These are phyloP conservation scores for Polyporus tsugae DNA, from an alignment of 1,284 basidiomycete species.

Conservation along the genomic window DNA sequence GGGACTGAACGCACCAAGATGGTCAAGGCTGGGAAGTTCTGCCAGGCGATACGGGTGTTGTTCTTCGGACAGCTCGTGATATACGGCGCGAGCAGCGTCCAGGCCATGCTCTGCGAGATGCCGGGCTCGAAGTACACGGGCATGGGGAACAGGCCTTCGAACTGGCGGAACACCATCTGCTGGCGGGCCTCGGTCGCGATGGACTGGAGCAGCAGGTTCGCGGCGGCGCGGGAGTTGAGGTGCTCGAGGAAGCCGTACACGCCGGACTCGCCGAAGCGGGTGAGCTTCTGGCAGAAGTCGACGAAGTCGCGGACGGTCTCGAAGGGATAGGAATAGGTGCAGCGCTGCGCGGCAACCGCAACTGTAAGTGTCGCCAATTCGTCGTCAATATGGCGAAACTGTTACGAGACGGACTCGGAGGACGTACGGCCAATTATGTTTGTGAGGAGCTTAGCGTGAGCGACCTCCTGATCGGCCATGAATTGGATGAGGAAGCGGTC, in stretches of 20 bases:
- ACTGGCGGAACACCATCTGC: conserved; percentile 74
- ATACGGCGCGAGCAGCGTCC: conserved; percentile 69
- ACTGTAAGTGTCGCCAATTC: conserved; percentile 19
- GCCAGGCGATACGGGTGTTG: conserved; percentile 65
- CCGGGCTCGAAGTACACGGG: conserved; percentile 60
- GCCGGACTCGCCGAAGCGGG: conserved; percentile 68
- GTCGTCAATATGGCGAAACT: background rate
- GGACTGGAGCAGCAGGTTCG: conserved; percentile 63
- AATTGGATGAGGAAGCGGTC: conserved; percentile 63
- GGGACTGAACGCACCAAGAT: conserved; percentile 45
- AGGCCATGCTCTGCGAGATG: conserved; percentile 68
- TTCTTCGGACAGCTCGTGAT: conserved; percentile 63
- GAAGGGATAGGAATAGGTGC: conserved; percentile 71
- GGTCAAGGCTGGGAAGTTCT: conserved; percentile 61
- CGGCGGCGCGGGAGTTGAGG: conserved; percentile 65
- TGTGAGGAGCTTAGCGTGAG: conserved; percentile 57
- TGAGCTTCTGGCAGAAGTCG: conserved; percentile 65
- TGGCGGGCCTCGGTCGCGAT: conserved; percentile 75
- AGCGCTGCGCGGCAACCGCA: conserved; percentile 52
- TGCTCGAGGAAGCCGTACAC: conserved; percentile 69
- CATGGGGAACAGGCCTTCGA: conserved; percentile 71
- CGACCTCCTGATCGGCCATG: conserved; percentile 69
- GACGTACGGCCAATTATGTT: conserved; percentile 54
- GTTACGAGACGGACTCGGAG: conserved; percentile 25
- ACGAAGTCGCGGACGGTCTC: conserved; percentile 66